phyloP scores from a whole-genome alignment of 371 early-diverging fungal species.

The Coemansia sp. region DNA sequence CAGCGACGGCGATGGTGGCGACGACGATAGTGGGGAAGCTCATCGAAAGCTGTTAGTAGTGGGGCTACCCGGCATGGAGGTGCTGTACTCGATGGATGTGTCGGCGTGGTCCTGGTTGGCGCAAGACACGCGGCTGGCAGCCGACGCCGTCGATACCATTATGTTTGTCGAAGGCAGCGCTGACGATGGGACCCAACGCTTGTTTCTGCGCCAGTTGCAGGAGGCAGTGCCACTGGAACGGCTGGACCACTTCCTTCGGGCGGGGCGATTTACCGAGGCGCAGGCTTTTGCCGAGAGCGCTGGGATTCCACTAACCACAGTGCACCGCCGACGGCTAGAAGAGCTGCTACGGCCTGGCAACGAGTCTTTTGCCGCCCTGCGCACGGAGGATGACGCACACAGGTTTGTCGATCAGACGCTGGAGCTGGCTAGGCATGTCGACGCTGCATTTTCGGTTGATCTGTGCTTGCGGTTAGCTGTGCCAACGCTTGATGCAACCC shows the following conservation, averaged over 20 bases:
- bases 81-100: slow-evolving; percentile 22
- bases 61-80: slow-evolving; percentile 19
- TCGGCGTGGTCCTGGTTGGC: slow-evolving; percentile 36
- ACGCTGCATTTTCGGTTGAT: slow-evolving; percentile 10
- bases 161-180: slow-evolving; percentile 37
- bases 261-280: slow-evolving; percentile 51
- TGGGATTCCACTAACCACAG: slow-evolving; percentile 46
- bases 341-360: background rate
- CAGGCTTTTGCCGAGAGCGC: slow-evolving; percentile 47
- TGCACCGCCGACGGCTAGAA: slow-evolving; percentile 42
- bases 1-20: background rate
- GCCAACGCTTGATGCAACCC: slow-evolving; percentile 10
- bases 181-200: slow-evolving; percentile 5
- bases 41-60: slow-evolving; percentile 24
- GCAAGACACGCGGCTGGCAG: slow-evolving; percentile 16
- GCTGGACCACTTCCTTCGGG: slow-evolving; percentile 45
- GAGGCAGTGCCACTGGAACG: slow-evolving; percentile 51
- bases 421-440: slow-evolving; percentile 22
- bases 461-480: slow-evolving; percentile 20
- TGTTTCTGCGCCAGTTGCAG: slow-evolving; percentile 25
- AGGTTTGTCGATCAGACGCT: slow-evolving; percentile 18
- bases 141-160: slow-evolving; percentile 19
- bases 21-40: slow-evolving; percentile 1
- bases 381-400: no score
- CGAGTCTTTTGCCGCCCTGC: no score